phyloP scores from a whole-genome alignment of 2,329 filamentous ascomycete genomes.

The Colletotrichum agaves region DNA sequence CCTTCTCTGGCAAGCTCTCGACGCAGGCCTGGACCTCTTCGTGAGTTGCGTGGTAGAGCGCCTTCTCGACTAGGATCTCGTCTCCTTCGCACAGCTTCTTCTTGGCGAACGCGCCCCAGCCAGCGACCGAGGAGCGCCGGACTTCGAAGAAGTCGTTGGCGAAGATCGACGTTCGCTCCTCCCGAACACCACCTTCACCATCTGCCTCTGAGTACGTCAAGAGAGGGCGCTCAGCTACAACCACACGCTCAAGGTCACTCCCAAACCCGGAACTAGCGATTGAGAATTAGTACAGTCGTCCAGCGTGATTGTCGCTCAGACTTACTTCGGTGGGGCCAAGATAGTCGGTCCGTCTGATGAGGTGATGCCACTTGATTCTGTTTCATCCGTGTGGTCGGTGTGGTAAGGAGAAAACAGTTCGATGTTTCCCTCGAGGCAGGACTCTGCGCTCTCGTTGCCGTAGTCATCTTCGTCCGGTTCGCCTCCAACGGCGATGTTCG shows the following conservation, averaged over 20 bases:
- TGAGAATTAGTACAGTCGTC: not conserved
- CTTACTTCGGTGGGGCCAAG: not conserved
- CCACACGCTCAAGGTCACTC: fast-evolving
- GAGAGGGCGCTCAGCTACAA: not conserved
- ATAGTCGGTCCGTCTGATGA: not conserved
- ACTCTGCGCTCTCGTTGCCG: fast-evolving
- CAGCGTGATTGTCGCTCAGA: not conserved
- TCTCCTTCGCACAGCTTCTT: constrained; percentile 51
- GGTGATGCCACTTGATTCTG: not conserved
- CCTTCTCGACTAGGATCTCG: constrained; percentile 56
- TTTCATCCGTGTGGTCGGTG: not conserved
- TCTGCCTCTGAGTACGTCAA: not conserved
- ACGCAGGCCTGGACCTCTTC: not conserved
- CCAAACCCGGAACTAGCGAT: no score
- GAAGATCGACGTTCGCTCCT: constrained; percentile 39
- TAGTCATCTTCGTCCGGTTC: not conserved
- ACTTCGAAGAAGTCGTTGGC: constrained; percentile 55
- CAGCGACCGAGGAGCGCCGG: constrained; percentile 52
- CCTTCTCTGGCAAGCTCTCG: constrained; percentile 43
- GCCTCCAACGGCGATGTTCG: not conserved
- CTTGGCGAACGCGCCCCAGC: constrained; percentile 59
- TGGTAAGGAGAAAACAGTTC: not conserved
- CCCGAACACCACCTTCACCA: fast-evolving
- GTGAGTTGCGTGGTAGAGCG: constrained; percentile 50
- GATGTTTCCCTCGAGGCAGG: not conserved